Evolutionary conservation across 106 monocot species (phyloP).

Genomic region (Alisma plantagoaquatica): DNA sequence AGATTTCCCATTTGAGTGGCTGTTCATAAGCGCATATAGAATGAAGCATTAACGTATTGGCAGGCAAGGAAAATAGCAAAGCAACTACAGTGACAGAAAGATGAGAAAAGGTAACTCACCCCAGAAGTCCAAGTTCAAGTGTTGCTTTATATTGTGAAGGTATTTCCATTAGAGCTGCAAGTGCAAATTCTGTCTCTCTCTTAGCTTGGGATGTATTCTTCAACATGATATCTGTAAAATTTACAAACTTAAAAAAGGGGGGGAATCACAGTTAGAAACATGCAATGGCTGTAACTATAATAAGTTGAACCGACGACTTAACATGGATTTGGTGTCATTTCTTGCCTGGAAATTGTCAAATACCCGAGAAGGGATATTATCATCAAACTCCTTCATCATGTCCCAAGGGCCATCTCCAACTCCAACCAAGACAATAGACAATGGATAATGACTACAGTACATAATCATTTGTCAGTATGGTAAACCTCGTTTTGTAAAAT

Average conservation of each 20-base stretch:
- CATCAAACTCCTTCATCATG: not conserved
- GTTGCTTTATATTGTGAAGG: constrained; percentile 76
- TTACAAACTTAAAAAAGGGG: constrained; percentile 43
- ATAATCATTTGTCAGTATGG: too few species aligned
- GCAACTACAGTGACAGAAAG: too few species aligned
- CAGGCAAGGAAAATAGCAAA: too few species aligned
- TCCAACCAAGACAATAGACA: too few species aligned
- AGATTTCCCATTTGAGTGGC: too few species aligned
- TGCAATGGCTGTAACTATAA: not conserved
- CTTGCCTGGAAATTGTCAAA: constrained; percentile 48
- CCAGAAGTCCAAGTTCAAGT: constrained; percentile 60
- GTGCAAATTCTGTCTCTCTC: constrained; percentile 69
- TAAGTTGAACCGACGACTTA: not conserved
- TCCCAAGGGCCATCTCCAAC: too few species aligned
- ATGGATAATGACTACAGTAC: not conserved
- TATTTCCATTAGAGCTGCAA: constrained; percentile 71
- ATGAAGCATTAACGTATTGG: too few species aligned
- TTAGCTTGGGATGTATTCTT: constrained; percentile 26
- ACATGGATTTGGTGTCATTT: not conserved
- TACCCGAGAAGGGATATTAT: not conserved
- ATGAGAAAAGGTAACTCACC: constrained; percentile 41
- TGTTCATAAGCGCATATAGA: too few species aligned
- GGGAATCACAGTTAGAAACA: not conserved
- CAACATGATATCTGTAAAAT: constrained; percentile 74
- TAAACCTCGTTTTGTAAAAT: too few species aligned